These are phyloP conservation scores for Fusarium avenaceum DNA, from an alignment of 2,329 filamentous ascomycete species.

Conservation along the genomic window DNA sequence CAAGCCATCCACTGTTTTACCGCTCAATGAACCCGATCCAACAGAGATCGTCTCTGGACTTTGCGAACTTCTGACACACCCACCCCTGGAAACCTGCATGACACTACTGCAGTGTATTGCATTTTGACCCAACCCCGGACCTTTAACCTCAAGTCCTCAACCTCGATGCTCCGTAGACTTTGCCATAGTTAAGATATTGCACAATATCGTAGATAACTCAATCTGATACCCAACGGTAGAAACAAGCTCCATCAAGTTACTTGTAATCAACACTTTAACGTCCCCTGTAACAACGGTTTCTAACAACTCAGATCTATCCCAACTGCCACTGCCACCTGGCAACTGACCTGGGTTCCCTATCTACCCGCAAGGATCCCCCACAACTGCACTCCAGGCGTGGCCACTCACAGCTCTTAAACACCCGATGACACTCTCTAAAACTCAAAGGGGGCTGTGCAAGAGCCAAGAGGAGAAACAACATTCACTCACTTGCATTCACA, in stretches of 20 bases:
- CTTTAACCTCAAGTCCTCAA: constrained; percentile 8
- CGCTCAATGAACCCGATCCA: constrained; percentile 16
- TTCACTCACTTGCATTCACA: constrained; percentile 6
- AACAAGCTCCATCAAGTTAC: neutral
- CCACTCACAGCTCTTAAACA: constrained; percentile 34
- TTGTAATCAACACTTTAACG: too few species aligned
- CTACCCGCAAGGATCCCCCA: constrained; percentile 35
- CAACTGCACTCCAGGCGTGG: constrained; percentile 15
- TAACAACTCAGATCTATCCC: too few species aligned
- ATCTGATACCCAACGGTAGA: neutral
- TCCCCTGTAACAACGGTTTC: neutral
- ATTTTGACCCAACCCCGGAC: constrained; percentile 26
- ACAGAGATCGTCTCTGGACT: neutral
- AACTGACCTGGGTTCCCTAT: constrained; percentile 2
- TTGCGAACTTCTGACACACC: constrained; percentile 19
- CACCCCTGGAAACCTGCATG: constrained; percentile 44
- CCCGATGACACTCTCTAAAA: constrained; percentile 28
- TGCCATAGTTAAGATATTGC: constrained; percentile 6
- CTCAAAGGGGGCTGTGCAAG: constrained; percentile 40
- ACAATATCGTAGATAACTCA: neutral
- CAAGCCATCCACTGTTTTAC: constrained; percentile 32
- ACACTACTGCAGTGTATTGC: constrained; percentile 43
- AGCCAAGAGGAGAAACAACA: constrained; percentile 26
- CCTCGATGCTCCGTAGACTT: constrained; percentile 8
- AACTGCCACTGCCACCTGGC: neutral